Percentiles rank a stretch among this genome's conserved stretches.
phyloP scores from a whole-genome alignment of 129 eudicot genomes.

The Centaurea solstitialis region DNA sequence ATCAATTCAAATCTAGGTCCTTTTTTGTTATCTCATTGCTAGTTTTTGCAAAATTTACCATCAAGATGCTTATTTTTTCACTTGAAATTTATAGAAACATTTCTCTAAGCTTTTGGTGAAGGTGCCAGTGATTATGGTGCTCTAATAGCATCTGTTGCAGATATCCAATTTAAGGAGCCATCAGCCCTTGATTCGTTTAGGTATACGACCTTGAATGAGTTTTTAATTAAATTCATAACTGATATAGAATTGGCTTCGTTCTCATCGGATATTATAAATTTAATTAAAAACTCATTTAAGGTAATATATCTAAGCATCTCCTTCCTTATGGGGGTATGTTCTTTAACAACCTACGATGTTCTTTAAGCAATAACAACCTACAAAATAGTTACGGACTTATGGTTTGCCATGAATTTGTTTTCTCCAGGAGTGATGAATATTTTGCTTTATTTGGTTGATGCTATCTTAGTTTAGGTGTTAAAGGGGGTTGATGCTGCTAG shows the following conservation, averaged over 20 bases:
- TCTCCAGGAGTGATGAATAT: too few relatives aligned
- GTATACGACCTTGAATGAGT: neutral
- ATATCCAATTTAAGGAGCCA: conserved; percentile 93
- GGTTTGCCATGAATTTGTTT: neutral
- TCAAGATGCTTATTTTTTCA: conserved; percentile 12
- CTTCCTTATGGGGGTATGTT: conserved; percentile 62
- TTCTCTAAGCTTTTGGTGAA: conserved; percentile 84
- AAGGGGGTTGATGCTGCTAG: neutral
- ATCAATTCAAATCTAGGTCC: too few relatives aligned
- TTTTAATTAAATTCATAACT: neutral
- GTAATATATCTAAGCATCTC: neutral
- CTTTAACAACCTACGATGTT: neutral
- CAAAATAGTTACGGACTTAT: neutral
- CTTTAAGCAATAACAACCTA: too few relatives aligned
- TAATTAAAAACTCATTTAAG: neutral
- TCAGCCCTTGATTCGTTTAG: conserved; percentile 21
- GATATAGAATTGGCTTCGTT: too few relatives aligned
- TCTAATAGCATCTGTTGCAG: conserved; percentile 79
- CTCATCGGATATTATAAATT: neutral
- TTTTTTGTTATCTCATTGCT: too few relatives aligned
- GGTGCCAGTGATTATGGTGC: conserved; percentile 95
- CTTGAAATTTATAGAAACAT: conserved; percentile 66
- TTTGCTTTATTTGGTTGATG: neutral
- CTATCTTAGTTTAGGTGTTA: neutral
- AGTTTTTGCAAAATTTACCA: neutral